Evolutionary conservation across 495 filamentous ascomycete species (phyloP), one percentile per base, ranked within the genome.

Genomic region (Emericellopsis terricola): DNA sequence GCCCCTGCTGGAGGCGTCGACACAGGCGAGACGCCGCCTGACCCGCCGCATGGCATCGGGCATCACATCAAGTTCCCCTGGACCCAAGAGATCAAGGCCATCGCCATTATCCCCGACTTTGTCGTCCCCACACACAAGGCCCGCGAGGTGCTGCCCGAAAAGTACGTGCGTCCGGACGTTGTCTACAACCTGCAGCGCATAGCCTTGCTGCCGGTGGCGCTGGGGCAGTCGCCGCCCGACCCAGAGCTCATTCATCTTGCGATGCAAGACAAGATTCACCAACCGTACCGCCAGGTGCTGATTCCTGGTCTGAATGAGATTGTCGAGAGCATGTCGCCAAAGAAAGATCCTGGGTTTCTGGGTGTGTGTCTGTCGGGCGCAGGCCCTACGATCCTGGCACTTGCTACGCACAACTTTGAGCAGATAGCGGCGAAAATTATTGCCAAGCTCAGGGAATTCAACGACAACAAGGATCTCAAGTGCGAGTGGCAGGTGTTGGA

Each of bases 231-330:
- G 11, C 89, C 89, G 5, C 87, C 85, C n/a, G 76, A 94, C 47
- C 71, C 87, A 26, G 77, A 85, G 40, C 76, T 84, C 53, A 96
- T 97, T 50, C 92, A 83, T 60, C 66, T 85, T 18, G 87, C 82
- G 18, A 97, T 97, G 89, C 85, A 93, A 56, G 89, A 97, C 59
- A 89, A 83, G 52, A 65, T 97, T 26, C 89, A 97, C 54, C 89
- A 97, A 53, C 87, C 81, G 8, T 94, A 96, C 56, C 74, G 89
- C 28, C 73, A 81, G 51, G 76, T 65, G 9, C 65, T 97, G 32
- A 86, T 97, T 40, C 89, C 87, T 2, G 86, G 89, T 1, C 59
- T 97, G 35, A 76, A 78, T n/a, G 80, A 91, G 46, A 81, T 94
- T 38, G 74, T 96, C 21, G 71, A 77, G 47, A 79, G 74, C 19